phyloP scores from a whole-genome alignment of 768 basidiomycete species.

The Lentinula sp. region DNA sequence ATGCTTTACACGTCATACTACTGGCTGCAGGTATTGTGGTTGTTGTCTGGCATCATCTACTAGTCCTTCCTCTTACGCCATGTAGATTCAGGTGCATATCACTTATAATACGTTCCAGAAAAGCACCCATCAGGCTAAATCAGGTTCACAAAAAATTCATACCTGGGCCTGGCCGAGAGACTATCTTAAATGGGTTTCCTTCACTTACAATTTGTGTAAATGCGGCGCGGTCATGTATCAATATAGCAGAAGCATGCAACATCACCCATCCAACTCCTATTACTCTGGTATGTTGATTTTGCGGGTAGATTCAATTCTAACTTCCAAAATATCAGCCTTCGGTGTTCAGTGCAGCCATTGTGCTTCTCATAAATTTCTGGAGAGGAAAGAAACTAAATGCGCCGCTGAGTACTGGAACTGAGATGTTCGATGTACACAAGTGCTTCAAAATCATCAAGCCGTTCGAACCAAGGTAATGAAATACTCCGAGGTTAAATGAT shows the following conservation, averaged over 20 bases:
- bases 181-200: slow-evolving; percentile 42
- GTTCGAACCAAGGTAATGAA: neutral
- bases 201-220: slow-evolving; percentile 34
- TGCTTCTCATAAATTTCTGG: slow-evolving; percentile 45
- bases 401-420: slow-evolving; percentile 31
- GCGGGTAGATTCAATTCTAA: neutral
- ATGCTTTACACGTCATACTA: slow-evolving; percentile 42
- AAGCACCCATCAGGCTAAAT: neutral
- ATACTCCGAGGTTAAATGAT: neutral
- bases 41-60: slow-evolving; percentile 28
- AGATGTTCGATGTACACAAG: slow-evolving; percentile 47
- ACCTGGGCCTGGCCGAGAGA: slow-evolving; percentile 9
- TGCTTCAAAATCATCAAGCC: slow-evolving; percentile 18
- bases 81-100: slow-evolving; percentile 42
- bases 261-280: slow-evolving; percentile 15
- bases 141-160: slow-evolving; percentile 22
- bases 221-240: slow-evolving; percentile 42
- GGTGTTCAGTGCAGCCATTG: slow-evolving; percentile 34
- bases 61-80: slow-evolving; percentile 47
- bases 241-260: slow-evolving; percentile 35
- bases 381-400: slow-evolving; percentile 35
- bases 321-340: neutral
- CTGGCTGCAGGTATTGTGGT: slow-evolving; percentile 26
- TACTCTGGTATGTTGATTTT: neutral
- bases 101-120: slow-evolving; percentile 23